Conservation (phyloP, 2,329 filamentous ascomycete species). For the Neofusicoccum laricinum region DNA sequence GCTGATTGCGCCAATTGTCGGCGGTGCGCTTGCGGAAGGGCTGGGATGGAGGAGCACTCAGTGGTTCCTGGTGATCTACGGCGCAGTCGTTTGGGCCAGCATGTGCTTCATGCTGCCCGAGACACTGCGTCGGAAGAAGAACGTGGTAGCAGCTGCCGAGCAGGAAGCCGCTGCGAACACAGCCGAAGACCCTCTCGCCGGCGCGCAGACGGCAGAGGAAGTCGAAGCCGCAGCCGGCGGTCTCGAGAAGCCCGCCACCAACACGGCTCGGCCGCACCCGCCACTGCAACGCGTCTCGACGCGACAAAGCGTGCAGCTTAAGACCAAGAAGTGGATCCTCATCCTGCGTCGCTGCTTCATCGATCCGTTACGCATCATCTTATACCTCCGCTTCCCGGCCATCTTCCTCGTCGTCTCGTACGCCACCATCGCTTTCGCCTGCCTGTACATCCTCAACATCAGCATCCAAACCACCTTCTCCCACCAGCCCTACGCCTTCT, state of each 20-base stretch:
- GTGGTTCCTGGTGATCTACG: constrained; percentile 39
- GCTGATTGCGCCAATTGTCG: constrained; percentile 37
- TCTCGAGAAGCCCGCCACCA: constrained; percentile 1
- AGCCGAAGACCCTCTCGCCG: constrained; percentile 12
- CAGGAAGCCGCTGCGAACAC: neutral
- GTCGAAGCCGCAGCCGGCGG: neutral
- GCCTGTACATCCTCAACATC: constrained; percentile 41
- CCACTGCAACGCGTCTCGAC: constrained; percentile 29
- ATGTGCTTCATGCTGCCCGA: constrained; percentile 36
- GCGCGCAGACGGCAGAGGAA: neutral
- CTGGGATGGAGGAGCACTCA: constrained; percentile 39
- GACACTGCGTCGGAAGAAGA: constrained; percentile 22
- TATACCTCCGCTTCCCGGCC: constrained; percentile 37
- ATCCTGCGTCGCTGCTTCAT: constrained; percentile 36
- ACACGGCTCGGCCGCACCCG: neutral
- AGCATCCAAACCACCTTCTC: constrained; percentile 36
- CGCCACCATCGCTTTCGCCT: constrained; percentile 39
- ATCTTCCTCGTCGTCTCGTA: constrained; percentile 39
- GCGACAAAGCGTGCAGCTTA: constrained; percentile 32
- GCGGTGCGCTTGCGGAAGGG: constrained; percentile 31
- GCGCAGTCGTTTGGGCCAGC: constrained; percentile 29
- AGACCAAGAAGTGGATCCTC: constrained; percentile 28
- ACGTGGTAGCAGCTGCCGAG: constrained; percentile 19
- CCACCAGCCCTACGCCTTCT: constrained; percentile 32
- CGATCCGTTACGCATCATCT: constrained; percentile 37